Evolutionary conservation across 768 basidiomycete species (phyloP), one percentile per base, ranked within the genome.

Genomic region (Heimioporus sp.): DNA sequence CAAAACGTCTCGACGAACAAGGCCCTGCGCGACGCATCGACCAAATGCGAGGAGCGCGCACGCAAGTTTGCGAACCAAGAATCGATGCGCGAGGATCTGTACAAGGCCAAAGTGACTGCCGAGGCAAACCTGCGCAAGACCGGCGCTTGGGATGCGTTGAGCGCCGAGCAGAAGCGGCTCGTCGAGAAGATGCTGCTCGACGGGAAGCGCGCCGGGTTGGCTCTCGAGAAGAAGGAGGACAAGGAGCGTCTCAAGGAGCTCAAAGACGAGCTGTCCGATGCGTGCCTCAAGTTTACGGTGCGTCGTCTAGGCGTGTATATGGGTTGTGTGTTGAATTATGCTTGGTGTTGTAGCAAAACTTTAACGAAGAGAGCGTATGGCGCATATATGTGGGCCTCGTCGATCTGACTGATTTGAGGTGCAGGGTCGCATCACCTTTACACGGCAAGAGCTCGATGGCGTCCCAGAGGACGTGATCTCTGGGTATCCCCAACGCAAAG

Each of bases 81-180:
- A 1, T 85, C 84, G 13, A 91, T 92, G 87, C 82, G 91, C 12
- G 64, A 86, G 44, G 92, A 95, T 62, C 79, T 94, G 43, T 94
- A 80, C 75, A 73, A 80, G 43, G 86, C 86, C 40, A 88, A 90
- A 67, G 70, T 79, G 8, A 76, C 79, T 6, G 90, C 90, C 0
- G 76, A 86, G 62, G 79, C 82, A 66, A 86, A 89, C 62, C 72
- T 90, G 56, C 80, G 81, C 59, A 73, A 72, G 50, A 79, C 82
- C 5, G 84, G 82, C 5, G 68, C 76, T 52, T 85, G 80, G 80
- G 81, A 82, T 34, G 75, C 74, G 45, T 73, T 94, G 10, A 79
- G 74, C 13, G 53, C 77, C 0, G 92, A 94, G 62, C 82, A 90
- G 59, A 68, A 81, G 56, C 80, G 90, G 11, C 75, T 95, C n/a